Percentiles rank a stretch among this genome's conserved stretches.
phyloP scores from a whole-genome alignment of 441 rosid genomes.

The Manihot esculenta region DNA sequence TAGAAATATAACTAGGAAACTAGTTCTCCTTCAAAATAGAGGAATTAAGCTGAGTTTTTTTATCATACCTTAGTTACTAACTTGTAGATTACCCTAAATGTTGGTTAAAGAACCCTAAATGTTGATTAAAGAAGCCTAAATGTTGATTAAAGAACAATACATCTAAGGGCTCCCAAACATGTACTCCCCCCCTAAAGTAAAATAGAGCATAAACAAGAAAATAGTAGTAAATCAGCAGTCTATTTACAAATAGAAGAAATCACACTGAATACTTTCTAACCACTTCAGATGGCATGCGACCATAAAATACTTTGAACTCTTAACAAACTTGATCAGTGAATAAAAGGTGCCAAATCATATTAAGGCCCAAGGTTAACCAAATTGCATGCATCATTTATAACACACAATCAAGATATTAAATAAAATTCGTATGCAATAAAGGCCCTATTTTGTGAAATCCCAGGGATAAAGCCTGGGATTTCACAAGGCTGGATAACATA shows the following conservation, averaged over 20 bases:
- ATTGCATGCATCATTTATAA: neutral
- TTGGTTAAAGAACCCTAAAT: neutral
- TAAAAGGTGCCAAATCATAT: neutral
- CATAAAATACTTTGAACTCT: neutral
- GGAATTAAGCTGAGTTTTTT: too few relatives aligned
- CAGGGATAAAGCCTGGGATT: neutral
- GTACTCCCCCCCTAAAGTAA: neutral
- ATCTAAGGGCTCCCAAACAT: neutral
- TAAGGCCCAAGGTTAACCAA: neutral
- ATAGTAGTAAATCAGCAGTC: neutral
- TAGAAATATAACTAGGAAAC: too few relatives aligned
- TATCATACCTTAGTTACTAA: too few relatives aligned
- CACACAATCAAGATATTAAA: neutral
- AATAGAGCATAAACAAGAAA: neutral
- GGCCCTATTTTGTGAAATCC: neutral
- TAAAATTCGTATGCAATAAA: neutral
- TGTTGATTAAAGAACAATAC: neutral
- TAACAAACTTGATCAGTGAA: too few relatives aligned
- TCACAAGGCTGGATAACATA: too few relatives aligned
- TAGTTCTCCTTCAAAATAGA: too few relatives aligned
- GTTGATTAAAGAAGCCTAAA: neutral
- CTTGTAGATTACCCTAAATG: too few relatives aligned
- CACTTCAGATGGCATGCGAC: neutral
- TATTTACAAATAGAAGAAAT: neutral
- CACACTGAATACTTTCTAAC: neutral